Conservation (phyloP, 768 basidiomycete genomes). For the Asterophora lycoperdoides region DNA sequence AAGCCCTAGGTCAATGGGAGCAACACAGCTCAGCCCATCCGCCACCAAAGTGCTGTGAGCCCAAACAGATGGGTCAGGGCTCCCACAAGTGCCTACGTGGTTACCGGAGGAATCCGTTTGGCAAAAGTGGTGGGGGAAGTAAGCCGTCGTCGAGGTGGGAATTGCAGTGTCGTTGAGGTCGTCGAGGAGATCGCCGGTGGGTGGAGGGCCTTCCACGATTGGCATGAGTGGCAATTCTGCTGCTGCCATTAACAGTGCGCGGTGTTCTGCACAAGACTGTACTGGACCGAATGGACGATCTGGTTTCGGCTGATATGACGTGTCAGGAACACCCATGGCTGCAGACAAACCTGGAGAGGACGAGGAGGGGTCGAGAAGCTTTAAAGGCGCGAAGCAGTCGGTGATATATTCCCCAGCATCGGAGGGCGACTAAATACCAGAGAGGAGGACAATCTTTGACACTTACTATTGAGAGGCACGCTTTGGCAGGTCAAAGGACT, state of each 20-base stretch:
- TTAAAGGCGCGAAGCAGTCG: too few relatives aligned
- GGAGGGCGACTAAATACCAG: too few relatives aligned
- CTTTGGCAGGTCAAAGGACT: too few relatives aligned
- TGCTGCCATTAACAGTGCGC: not conserved
- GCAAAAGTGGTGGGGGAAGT: conserved; percentile 1
- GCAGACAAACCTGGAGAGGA: not conserved
- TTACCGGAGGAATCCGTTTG: not conserved
- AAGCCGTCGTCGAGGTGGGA: conserved; percentile 2
- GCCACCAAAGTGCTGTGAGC: not conserved
- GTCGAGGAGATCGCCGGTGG: conserved; percentile 1
- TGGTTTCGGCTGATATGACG: not conserved
- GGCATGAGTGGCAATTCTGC: not conserved
- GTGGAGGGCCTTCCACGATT: not conserved
- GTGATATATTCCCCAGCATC: too few relatives aligned
- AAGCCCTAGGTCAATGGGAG: not conserved
- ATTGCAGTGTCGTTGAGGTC: conserved; percentile 8
- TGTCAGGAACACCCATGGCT: not conserved
- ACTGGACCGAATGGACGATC: not conserved
- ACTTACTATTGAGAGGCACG: too few relatives aligned
- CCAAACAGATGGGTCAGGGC: conserved; percentile 10
- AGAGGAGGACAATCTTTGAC: too few relatives aligned
- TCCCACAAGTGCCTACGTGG: not conserved
- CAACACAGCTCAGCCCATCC: too few relatives aligned
- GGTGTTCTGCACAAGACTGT: not conserved
- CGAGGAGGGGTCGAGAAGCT: too few relatives aligned